A percentile compares a stretch with the other conserved stretches of the same genome.
These are phyloP conservation scores for Sarocladium kiliense DNA, from an alignment of 2,329 filamentous ascomycete species.

Conservation along the genomic window DNA sequence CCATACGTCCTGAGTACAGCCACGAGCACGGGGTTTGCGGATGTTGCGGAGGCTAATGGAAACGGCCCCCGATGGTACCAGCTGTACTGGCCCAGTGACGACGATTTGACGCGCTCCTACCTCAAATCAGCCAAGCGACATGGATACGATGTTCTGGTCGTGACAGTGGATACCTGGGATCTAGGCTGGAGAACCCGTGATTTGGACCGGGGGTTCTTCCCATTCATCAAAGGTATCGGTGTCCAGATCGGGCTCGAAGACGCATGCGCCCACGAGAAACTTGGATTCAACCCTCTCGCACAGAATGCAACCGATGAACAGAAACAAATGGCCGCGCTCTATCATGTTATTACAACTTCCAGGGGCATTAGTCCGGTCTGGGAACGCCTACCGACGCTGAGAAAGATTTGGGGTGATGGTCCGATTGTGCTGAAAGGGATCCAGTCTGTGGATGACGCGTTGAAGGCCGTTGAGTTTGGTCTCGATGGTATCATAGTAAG, in stretches of 20 bases:
- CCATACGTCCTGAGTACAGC: constrained; percentile 67
- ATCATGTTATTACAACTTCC: too few relatives aligned
- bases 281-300: too few relatives aligned
- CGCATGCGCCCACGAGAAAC: too few relatives aligned
- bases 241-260: constrained; percentile 59
- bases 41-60: constrained; percentile 55
- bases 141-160: constrained; percentile 62
- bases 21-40: constrained; percentile 57
- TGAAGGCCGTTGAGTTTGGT: constrained; percentile 29
- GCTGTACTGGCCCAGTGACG: constrained; percentile 63
- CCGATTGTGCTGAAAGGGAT: constrained; percentile 38
- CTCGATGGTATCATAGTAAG: constrained; percentile 34
- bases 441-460: constrained; percentile 33
- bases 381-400: constrained; percentile 44
- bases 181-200: constrained; percentile 66
- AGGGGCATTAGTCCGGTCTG: constrained; percentile 51
- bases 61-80: constrained; percentile 64
- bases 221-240: constrained; percentile 55
- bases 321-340: constrained; percentile 10
- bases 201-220: constrained; percentile 56
- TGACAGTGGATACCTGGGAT: constrained; percentile 68
- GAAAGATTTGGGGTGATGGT: constrained; percentile 54
- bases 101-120: constrained; percentile 61
- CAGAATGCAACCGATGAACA: constrained; percentile 14
- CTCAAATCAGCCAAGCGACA: constrained; percentile 54